A percentile compares a stretch with the other conserved stretches of the same genome.
These are phyloP conservation scores for Coprinellus micaceus DNA, from an alignment of 768 basidiomycete species.

Conservation along the genomic window DNA sequence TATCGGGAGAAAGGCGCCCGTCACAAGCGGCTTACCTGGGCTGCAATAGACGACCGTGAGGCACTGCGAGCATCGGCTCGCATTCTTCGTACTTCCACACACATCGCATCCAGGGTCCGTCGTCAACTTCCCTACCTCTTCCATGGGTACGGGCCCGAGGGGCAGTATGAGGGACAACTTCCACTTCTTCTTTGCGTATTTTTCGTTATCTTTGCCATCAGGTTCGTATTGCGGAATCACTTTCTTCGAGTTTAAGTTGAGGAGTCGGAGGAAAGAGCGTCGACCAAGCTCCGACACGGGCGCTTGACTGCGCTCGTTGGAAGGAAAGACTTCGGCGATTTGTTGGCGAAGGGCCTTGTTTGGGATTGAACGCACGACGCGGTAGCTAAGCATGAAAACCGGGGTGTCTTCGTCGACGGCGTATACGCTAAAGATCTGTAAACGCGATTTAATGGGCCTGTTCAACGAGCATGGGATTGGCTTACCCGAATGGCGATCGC, in stretches of 20 bases:
- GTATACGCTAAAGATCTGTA: slow-evolving; percentile 23
- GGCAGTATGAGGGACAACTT: slow-evolving; percentile 35
- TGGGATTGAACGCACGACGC: slow-evolving; percentile 17
- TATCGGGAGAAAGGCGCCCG: background rate
- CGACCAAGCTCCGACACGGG: slow-evolving; percentile 26
- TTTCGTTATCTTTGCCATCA: background rate
- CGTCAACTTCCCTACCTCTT: slow-evolving; percentile 35
- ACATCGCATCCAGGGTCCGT: slow-evolving; percentile 33
- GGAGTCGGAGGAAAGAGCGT: slow-evolving; percentile 27
- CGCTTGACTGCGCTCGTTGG: slow-evolving; percentile 5
- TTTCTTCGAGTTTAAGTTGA: slow-evolving; percentile 29
- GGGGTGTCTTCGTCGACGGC: slow-evolving; percentile 21
- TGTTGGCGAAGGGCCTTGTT: slow-evolving; percentile 15
- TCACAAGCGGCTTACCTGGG: slow-evolving; percentile 26
- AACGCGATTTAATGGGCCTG: background rate
- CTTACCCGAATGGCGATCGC: slow-evolving; percentile 22
- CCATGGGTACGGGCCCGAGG: slow-evolving; percentile 30
- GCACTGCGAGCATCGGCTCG: slow-evolving; percentile 32
- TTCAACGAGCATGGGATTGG: background rate
- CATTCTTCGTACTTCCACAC: slow-evolving; percentile 31
- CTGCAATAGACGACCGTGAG: slow-evolving; percentile 34
- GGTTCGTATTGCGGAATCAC: slow-evolving; percentile 25
- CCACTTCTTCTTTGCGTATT: slow-evolving; percentile 18
- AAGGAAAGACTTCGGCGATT: slow-evolving; percentile 11
- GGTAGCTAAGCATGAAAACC: slow-evolving; percentile 24